Conservation (phyloP, 129 eudicot species). For the Helichrysum umbraculigerum region DNA sequence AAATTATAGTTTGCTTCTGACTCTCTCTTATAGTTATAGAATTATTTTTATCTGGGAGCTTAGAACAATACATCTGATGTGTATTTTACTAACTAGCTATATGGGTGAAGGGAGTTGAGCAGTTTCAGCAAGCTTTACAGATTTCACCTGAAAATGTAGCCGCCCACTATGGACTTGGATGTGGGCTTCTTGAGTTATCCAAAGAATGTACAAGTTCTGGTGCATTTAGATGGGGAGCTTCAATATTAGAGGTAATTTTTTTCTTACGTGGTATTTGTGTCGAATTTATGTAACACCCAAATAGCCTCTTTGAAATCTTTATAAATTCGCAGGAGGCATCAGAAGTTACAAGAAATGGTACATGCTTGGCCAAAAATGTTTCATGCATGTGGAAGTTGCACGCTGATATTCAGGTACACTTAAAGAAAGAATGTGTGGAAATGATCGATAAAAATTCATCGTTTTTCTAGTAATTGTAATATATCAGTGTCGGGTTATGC, state of each 20-base stretch:
- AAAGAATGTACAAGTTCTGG: conserved; percentile 79
- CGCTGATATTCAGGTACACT: conserved; percentile 94
- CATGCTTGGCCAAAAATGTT: conserved; percentile 58
- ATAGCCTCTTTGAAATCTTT: conserved; percentile 5
- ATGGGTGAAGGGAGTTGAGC: conserved; percentile 75
- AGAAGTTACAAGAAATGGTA: conserved; percentile 46
- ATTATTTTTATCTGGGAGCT: background rate
- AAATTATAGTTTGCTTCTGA: conserved; percentile 6
- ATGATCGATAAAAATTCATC: background rate
- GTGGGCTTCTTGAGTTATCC: conserved; percentile 78
- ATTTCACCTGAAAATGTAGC: conserved; percentile 68
- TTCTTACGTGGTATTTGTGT: conserved; percentile 5
- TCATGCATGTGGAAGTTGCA: conserved; percentile 92
- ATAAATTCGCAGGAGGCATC: conserved; percentile 72
- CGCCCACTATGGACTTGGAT: conserved; percentile 85
- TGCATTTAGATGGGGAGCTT: conserved; percentile 96
- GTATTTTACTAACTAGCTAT: conserved; percentile 31
- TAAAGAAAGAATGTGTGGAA: conserved; percentile 4
- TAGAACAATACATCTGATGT: conserved; percentile 24
- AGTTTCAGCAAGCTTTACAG: conserved; percentile 76
- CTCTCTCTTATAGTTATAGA: background rate
- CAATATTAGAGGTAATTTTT: conserved; percentile 70
- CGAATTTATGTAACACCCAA: conserved; percentile 14
- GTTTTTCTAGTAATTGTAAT: conserved; percentile 1
- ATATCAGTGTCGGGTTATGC: background rate